These are phyloP conservation scores for Aulographum hederae DNA, from an alignment of 2,329 filamentous ascomycete genomes.

Conservation along the genomic window DNA sequence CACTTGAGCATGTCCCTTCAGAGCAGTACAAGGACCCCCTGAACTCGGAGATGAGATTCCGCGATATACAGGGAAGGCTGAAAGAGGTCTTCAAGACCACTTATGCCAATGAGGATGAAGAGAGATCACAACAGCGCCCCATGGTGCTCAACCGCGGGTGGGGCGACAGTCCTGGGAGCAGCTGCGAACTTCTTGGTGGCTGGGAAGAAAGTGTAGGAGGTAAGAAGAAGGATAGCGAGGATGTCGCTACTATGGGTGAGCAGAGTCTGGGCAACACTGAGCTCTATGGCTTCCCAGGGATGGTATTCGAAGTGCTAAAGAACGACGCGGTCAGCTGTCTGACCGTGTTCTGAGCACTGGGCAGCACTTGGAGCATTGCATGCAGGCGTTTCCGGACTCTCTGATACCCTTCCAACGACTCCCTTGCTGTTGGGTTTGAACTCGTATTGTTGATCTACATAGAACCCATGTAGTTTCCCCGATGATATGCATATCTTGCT, in stretches of 20 bases:
- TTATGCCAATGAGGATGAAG: conserved; percentile 37
- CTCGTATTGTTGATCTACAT: too few species aligned
- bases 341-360: conserved; percentile 78
- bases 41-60: conserved; percentile 62
- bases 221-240: conserved; percentile 11
- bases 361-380: too few species aligned
- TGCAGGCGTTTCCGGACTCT: too few species aligned
- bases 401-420: too few species aligned
- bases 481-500: too few species aligned
- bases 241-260: conserved; percentile 10
- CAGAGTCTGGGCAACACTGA: conserved; percentile 54
- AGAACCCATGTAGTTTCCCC: too few species aligned
- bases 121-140: conserved; percentile 33
- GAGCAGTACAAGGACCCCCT: conserved; percentile 27
- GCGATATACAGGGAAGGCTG: conserved; percentile 50
- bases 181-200: conserved; percentile 65
- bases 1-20: conserved; percentile 35
- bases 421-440: too few species aligned
- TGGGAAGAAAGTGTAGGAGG: conserved; percentile 1
- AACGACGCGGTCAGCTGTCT: conserved; percentile 79
- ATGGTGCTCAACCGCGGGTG: conserved; percentile 87
- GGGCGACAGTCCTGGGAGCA: conserved; percentile 82
- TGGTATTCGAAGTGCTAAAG: conserved; percentile 91
- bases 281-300: conserved; percentile 78
- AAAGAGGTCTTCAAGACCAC: conserved; percentile 51